These are phyloP conservation scores for Batkoa obscura DNA, from an alignment of 371 early-diverging fungal genomes.

Conservation along the genomic window DNA sequence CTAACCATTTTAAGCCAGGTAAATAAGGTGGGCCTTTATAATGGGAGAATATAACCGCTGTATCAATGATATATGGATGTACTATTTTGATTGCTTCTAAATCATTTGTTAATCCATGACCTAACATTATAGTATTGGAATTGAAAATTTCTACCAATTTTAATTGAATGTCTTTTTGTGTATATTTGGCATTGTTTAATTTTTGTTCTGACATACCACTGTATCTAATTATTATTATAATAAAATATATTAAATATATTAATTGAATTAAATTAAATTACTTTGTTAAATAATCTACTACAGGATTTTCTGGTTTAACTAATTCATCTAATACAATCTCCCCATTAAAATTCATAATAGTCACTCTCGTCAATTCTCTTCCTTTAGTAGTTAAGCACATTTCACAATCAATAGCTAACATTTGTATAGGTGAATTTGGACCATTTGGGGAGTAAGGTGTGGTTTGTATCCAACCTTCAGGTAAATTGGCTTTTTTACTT, in stretches of 20 bases:
- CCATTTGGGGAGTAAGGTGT: conserved; percentile 11
- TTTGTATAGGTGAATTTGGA: conserved; percentile 14
- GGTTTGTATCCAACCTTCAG: conserved; percentile 32
- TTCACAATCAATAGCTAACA: conserved; percentile 66
- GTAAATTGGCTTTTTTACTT: conserved; percentile 12
- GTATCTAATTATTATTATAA: conserved; percentile 7
- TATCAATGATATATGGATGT: conserved; percentile 51
- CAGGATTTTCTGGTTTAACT: conserved; percentile 37
- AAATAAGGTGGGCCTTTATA: conserved; percentile 30
- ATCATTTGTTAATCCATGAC: conserved; percentile 60
- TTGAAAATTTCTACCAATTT: conserved; percentile 26
- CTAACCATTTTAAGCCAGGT: conserved; percentile 30
- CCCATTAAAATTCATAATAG: conserved; percentile 30
- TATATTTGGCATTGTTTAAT: conserved; percentile 26
- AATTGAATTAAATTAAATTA: conserved; percentile 9
- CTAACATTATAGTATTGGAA: conserved; percentile 41
- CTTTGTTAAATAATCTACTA: conserved; percentile 48
- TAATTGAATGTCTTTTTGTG: conserved; percentile 34
- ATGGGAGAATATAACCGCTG: conserved; percentile 39
- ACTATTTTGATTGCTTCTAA: conserved; percentile 35
- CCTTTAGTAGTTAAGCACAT: conserved; percentile 32
- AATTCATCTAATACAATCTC: conserved; percentile 41
- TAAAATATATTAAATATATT: neutral
- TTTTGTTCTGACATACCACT: conserved; percentile 47
- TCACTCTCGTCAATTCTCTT: conserved; percentile 44